Evolutionary conservation across 345 rosid species (phyloP), one percentile per base, ranked within the genome.

Genomic region (Gynandropsis gynandra): DNA sequence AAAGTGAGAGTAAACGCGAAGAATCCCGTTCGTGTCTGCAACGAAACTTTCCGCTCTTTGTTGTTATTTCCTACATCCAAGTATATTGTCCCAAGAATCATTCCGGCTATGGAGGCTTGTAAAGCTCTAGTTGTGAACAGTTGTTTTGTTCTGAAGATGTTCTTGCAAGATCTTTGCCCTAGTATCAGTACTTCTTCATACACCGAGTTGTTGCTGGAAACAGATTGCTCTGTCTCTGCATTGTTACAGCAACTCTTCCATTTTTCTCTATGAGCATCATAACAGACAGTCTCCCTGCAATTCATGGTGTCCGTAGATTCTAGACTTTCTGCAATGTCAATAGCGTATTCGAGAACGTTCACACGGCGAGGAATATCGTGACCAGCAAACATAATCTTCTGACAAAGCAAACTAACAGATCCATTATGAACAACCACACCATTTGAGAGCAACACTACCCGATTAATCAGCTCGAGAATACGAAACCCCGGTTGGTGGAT

Each of bases 401-500:
- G 71, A 40, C 72, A 69, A 13, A 89, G 90, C 47, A 64, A 73
- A 42, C 48, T n/a, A 37, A 79, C 52, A 0, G 82, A 61, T 34
- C 85, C 90, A 49, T 80, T 76, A 50, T 89, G 94, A 35, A 80
- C 66, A 29, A 70, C 67, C 10, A 58, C 39, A 8, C 97, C 97
- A 37, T 71, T 70, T 12, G 84, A 83, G 19, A 89, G 97, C 74
- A 89, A 58, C 16, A 83, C 75, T 38, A 86, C 58, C 35, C 85
- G 76, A 56, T 81, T 77, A 16, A 89, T 65, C 60, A 68, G 74
- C 69, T 83, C 76, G 12, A 89, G 86, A 40, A 86, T 86, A 29
- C 95, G 95, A 58, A 75, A 83, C 21, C 95, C 88, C 0, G 97
- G 97, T 52, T 89, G 97, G 67, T 89, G 97, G 45, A 89, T 78